phyloP scores from a whole-genome alignment of 768 basidiomycete species.

The Coprinopsis sp. region DNA sequence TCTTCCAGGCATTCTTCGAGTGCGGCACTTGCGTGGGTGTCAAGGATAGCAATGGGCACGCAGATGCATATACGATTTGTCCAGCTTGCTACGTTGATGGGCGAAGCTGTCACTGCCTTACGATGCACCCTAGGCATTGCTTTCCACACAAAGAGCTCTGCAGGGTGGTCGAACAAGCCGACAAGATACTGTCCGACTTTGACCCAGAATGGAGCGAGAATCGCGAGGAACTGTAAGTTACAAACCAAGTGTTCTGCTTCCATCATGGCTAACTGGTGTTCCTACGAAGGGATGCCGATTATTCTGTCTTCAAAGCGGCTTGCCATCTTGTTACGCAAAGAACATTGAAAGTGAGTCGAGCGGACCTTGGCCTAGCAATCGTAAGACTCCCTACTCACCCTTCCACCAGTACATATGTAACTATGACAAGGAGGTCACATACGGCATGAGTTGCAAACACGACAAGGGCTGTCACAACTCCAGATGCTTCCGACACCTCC shows the following conservation, averaged over 20 bases:
- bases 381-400: constrained; percentile 4
- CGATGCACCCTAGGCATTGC: constrained; percentile 59
- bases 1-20: constrained; percentile 80
- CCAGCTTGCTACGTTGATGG: constrained; percentile 75
- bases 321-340: not conserved
- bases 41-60: constrained; percentile 16
- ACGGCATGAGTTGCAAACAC: constrained; percentile 32
- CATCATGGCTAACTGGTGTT: not conserved
- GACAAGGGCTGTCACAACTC: constrained; percentile 36
- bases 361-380: not conserved
- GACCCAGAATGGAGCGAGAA: not conserved
- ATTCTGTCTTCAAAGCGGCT: constrained; percentile 1
- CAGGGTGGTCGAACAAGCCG: not conserved
- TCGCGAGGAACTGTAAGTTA: not conserved
- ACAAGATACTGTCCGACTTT: not conserved
- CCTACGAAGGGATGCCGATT: constrained; percentile 6
- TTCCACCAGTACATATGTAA: not conserved
- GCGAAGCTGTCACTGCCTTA: constrained; percentile 58
- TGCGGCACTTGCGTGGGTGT: constrained; percentile 44
- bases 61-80: constrained; percentile 54
- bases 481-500: constrained; percentile 36
- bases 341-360: not conserved
- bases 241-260: not conserved
- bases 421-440: constrained; percentile 9
- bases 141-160: constrained; percentile 40